Conservation (phyloP, 2,329 filamentous ascomycete genomes). For the Claviceps humidiphila region DNA sequence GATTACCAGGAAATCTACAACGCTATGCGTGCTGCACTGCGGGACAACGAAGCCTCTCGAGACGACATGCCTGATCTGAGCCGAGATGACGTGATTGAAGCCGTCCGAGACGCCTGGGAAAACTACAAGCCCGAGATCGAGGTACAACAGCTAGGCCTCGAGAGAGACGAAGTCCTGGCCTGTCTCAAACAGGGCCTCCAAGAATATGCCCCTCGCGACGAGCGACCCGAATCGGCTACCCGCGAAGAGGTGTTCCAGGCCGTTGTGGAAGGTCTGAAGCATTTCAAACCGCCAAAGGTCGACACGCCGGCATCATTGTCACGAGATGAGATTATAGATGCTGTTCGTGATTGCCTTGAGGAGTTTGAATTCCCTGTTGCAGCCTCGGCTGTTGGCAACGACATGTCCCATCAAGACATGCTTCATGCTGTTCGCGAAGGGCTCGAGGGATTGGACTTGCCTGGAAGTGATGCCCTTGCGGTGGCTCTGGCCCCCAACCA, state of each 20-base stretch:
- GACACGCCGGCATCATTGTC: conserved; percentile 58
- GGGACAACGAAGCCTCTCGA: conserved; percentile 40
- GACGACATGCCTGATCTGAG: conserved; percentile 36
- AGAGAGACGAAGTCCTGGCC: conserved; percentile 77
- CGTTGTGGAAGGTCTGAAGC: conserved; percentile 72
- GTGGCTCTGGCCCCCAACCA: conserved; percentile 27
- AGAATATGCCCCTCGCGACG: conserved; percentile 49
- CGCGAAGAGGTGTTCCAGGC: conserved; percentile 77
- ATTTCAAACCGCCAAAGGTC: conserved; percentile 62
- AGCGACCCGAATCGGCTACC: conserved; percentile 47
- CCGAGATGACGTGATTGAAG: conserved; percentile 73
- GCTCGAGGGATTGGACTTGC: conserved; percentile 36
- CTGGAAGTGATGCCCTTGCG: conserved; percentile 26
- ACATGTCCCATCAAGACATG: conserved; percentile 47
- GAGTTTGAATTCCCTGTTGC: conserved; percentile 65
- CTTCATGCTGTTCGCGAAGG: conserved; percentile 50
- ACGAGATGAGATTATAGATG: conserved; percentile 69
- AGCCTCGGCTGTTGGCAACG: conserved; percentile 38
- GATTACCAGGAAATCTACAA: conserved; percentile 80
- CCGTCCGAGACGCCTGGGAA: conserved; percentile 84
- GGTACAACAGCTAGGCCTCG: conserved; percentile 77
- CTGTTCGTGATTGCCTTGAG: conserved; percentile 75
- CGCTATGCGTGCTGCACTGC: conserved; percentile 62
- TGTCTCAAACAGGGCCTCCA: conserved; percentile 78
- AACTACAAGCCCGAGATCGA: conserved; percentile 90